A percentile compares a stretch with the other conserved stretches of the same genome.
Evolutionary conservation across 495 filamentous ascomycete genomes (phyloP).

Genomic region (Pseudomonodictys pantanalensis): DNA sequence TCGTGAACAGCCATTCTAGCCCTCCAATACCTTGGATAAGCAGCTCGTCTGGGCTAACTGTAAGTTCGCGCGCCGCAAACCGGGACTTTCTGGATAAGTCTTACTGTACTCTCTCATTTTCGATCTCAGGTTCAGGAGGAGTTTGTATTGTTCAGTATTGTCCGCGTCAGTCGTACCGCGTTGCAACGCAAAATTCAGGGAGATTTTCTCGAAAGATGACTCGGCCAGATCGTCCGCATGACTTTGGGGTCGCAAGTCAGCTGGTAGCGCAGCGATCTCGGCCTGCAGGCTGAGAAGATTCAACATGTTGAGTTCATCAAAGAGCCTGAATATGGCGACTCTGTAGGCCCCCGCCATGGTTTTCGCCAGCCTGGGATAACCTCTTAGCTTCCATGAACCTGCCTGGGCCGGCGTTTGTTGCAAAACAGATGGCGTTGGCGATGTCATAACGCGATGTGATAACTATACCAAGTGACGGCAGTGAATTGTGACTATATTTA

Average conservation of each 20-base stretch:
- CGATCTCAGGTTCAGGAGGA: neutral
- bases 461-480: too few species aligned
- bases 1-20: neutral
- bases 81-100: neutral
- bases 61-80: neutral
- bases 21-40: neutral
- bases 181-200: neutral
- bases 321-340: neutral
- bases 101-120: neutral
- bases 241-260: neutral
- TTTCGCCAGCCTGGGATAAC: neutral
- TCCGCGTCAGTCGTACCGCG: neutral
- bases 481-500: too few species aligned
- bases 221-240: neutral
- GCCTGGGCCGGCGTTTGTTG: neutral
- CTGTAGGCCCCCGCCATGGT: neutral
- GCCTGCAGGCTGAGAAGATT: neutral
- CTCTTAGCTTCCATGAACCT: neutral
- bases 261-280: neutral
- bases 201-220: neutral
- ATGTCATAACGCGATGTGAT: too few species aligned
- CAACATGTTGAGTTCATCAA: neutral
- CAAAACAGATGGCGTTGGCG: too few species aligned
- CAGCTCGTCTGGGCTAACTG: neutral
- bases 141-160: neutral